Conservation (phyloP, 2,329 filamentous ascomycete genomes). For the Chaetoscypha palmicola region DNA sequence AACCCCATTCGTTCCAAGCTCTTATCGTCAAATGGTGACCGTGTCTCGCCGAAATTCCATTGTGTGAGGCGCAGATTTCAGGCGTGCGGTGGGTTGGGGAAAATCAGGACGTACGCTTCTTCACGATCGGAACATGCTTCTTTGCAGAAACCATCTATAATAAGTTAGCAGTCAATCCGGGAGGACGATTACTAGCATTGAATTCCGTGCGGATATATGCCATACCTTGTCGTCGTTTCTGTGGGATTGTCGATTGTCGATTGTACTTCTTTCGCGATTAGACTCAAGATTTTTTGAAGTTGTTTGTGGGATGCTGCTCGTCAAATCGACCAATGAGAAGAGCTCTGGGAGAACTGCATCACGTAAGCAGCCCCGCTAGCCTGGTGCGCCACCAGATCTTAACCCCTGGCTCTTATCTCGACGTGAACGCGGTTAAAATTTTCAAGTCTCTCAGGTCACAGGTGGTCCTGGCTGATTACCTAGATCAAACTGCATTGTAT, state of each 20-base stretch:
- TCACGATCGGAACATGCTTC: slow-evolving; percentile 99
- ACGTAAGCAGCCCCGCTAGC: too few species aligned
- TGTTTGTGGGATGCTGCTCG: slow-evolving; percentile 1
- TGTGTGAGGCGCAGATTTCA: neutral
- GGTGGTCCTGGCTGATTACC: too few species aligned
- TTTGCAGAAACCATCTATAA: slow-evolving; percentile 93
- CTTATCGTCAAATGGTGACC: too few species aligned
- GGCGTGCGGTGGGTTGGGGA: slow-evolving; percentile 4
- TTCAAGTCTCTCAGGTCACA: too few species aligned
- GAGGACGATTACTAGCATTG: too few species aligned
- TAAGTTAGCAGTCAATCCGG: slow-evolving; percentile 13
- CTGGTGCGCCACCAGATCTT: too few species aligned
- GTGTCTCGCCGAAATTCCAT: too few species aligned
- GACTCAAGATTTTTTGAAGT: slow-evolving; percentile 1
- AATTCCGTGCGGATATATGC: slow-evolving; percentile 1
- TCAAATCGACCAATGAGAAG: neutral
- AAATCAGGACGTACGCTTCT: slow-evolving; percentile 81
- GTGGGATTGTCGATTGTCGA: slow-evolving; percentile 25
- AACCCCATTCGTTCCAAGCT: too few species aligned
- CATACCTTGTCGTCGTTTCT: slow-evolving; percentile 30
- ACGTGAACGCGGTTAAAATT: too few species aligned
- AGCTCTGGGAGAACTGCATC: too few species aligned
- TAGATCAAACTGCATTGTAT: too few species aligned
- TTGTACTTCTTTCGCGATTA: slow-evolving; percentile 16
- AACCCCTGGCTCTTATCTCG: too few species aligned